Percentiles rank a stretch among this genome's conserved stretches.
These are phyloP conservation scores for Lodderomyces orthopsilosis DNA, from an alignment of 1,139 yeast species.

Conservation along the genomic window DNA sequence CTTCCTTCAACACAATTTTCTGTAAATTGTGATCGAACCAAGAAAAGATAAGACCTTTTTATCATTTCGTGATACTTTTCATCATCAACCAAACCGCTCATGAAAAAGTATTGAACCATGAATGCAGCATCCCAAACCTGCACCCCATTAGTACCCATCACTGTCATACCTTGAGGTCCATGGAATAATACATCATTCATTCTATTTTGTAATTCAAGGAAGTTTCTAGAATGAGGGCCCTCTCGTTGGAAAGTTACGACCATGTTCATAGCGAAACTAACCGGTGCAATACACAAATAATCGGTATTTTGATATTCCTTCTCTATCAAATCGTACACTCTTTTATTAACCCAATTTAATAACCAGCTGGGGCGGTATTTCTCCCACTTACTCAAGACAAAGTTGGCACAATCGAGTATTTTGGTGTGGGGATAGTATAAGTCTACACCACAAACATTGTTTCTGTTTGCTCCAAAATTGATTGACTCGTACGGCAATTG, in stretches of 20 bases:
- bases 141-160: constrained; percentile 96
- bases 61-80: constrained; percentile 67
- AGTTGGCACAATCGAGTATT: constrained; percentile 63
- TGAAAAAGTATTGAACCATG: constrained; percentile 76
- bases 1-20: constrained; percentile 76
- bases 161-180: constrained; percentile 88
- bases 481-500: constrained; percentile 61
- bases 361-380: constrained; percentile 76
- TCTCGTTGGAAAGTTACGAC: constrained; percentile 67
- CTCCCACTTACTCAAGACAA: constrained; percentile 61
- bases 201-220: constrained; percentile 53
- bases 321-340: constrained; percentile 60
- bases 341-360: constrained; percentile 47
- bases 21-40: constrained; percentile 81
- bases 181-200: constrained; percentile 78
- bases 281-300: constrained; percentile 88
- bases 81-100: constrained; percentile 73
- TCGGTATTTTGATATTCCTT: constrained; percentile 81
- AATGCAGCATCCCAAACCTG: constrained; percentile 98
- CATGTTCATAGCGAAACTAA: constrained; percentile 80
- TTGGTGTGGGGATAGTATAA: constrained; percentile 88
- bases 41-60: constrained; percentile 62
- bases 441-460: constrained; percentile 88
- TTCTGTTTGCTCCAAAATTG: constrained; percentile 68
- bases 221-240: constrained; percentile 65